These are phyloP conservation scores for Xylaria hypoxylon DNA, from an alignment of 2,329 filamentous ascomycete species.

Conservation along the genomic window DNA sequence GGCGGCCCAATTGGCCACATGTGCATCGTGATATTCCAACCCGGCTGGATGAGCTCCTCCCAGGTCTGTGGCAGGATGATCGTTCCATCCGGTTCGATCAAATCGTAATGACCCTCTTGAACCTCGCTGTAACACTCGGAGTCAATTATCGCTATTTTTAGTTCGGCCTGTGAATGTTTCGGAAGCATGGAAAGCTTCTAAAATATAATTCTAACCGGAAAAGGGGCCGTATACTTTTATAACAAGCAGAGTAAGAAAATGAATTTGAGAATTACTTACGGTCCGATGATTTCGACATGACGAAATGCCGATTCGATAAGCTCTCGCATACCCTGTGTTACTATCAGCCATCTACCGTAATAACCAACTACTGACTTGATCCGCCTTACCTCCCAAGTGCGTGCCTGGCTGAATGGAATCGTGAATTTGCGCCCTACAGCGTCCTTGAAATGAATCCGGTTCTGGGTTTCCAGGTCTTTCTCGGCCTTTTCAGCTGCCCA, in stretches of 20 bases:
- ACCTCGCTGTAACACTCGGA: slow-evolving; percentile 62
- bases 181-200: no score
- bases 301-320: slow-evolving; percentile 83
- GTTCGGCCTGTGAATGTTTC: no score
- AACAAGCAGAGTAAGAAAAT: no score
- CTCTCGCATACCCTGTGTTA: slow-evolving; percentile 78
- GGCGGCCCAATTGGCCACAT: slow-evolving; percentile 62
- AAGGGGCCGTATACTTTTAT: no score
- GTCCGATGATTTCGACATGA: slow-evolving; percentile 79
- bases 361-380: not conserved
- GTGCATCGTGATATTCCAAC: slow-evolving; percentile 75
- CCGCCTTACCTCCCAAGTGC: slow-evolving; percentile 31
- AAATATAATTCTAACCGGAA: no score
- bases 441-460: slow-evolving; percentile 35
- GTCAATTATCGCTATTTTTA: not conserved
- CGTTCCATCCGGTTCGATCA: slow-evolving; percentile 79
- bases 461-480: slow-evolving; percentile 29
- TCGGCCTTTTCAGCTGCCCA: slow-evolving; percentile 32
- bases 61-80: slow-evolving; percentile 83
- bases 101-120: slow-evolving; percentile 78
- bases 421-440: slow-evolving; percentile 34
- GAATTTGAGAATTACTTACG: slow-evolving; percentile 44
- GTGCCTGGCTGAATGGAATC: slow-evolving; percentile 31
- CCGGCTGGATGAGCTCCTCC: slow-evolving; percentile 81
- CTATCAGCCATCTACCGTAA: slow-evolving; percentile 12